Conservation (phyloP, 2,329 filamentous ascomycete species). For the Fusarium anguioides region DNA sequence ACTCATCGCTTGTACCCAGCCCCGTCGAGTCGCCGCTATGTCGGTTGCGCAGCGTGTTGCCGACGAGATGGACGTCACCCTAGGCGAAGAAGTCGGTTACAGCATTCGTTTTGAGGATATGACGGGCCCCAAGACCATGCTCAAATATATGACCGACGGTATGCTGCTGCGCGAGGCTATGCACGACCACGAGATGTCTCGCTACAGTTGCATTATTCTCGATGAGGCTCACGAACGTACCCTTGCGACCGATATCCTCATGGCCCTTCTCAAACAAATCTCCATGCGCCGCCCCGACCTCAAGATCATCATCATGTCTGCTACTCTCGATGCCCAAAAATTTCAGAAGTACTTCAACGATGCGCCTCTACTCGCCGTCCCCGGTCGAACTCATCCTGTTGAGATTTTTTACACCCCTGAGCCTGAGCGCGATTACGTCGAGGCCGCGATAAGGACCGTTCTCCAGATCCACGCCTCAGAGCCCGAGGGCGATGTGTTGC, state of each 20-base stretch:
- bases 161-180: constrained; percentile 97
- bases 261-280: constrained; percentile 95
- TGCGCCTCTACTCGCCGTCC: constrained; percentile 91
- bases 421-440: constrained; percentile 95
- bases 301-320: constrained; percentile 99
- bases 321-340: constrained; percentile 96
- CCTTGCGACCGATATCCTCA: constrained; percentile 95
- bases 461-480: constrained; percentile 96
- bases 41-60: constrained; percentile 98
- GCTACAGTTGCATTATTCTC: constrained; percentile 97
- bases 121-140: constrained; percentile 85
- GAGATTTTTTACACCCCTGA: constrained; percentile 99
- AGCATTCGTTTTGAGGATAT: constrained; percentile 99
- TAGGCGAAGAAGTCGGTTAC: constrained; percentile 97
- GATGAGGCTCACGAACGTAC: constrained; percentile 99
- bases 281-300: constrained; percentile 84
- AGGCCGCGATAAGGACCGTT: constrained; percentile 93
- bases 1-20: constrained; percentile 96
- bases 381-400: constrained; percentile 93
- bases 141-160: constrained; percentile 99
- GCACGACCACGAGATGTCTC: constrained; percentile 89
- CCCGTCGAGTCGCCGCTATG: constrained; percentile 97
- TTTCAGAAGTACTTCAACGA: constrained; percentile 98
- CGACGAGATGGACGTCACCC: constrained; percentile 91
- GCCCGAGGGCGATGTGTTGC: constrained; percentile 88